Base-by-base conservation (phyloP, 1,284 basidiomycete species). In the Ceratobasidium sp. region DNA sequence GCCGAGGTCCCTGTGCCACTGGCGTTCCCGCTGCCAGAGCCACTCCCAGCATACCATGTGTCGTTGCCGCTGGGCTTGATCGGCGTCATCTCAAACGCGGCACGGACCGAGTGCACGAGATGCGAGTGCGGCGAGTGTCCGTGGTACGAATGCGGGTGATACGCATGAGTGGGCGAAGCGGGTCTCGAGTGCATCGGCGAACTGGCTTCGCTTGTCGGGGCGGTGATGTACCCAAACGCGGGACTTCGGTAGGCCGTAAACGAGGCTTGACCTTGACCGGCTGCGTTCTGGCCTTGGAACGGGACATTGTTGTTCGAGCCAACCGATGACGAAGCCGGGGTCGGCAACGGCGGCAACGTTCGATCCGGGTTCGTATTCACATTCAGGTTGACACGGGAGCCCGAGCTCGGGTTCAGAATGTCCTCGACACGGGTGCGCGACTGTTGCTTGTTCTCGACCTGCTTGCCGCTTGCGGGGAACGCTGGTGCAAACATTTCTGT, bases 81-180 rank as follows among this genome's bases (percentile, higher is more conserved):
- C 0, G 93, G 92, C 4, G 93, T 94, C 92, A 95, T 95, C 6
- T 91, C 92, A 77, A 96, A 96, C 52, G 93, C 93, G 30, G 89
- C 84, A 41, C 92, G 88, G 21, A 96, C 90, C 2, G 89, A 91
- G 77, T 92, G 89, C 4, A 89, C 91, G 50, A 93, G 85, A 80
- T 92, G 88, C 77, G 87, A 87, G 73, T 88, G 85, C 43, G 58
- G 52, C 26, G 69, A 72, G 21, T 50, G 67, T 16, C 32, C 48
- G n/a, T 57, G 70, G 16, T 43, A 72, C 55, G 73, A 64, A 32
- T 71, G 69, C 53, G 62, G 59, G 34, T 75, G 72, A 8, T 65
- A 69, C 23, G 41, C 34, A 28, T 52, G 58, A 10, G 64, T 70
- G 10, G 72, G 72, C 53, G 72, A 73, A 6, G 64, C 52, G 23